Conservation (phyloP, 176 grass and related monocot genomes). For the Hyparrhenia diplandra region DNA sequence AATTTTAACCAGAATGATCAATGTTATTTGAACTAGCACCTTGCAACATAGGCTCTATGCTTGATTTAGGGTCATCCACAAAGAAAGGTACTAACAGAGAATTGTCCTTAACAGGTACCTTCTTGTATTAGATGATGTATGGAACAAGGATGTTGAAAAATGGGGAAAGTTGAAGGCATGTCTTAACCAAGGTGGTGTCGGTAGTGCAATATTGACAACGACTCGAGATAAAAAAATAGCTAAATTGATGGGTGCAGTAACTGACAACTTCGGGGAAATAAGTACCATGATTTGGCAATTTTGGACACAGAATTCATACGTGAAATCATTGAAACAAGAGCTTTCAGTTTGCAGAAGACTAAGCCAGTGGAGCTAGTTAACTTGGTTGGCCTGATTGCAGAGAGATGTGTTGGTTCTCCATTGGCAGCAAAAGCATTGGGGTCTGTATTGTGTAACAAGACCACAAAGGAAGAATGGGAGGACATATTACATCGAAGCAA, state of each 20-base stretch:
- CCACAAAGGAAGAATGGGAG: neutral
- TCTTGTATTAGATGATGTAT: slow-evolving; percentile 37
- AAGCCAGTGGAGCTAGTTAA: neutral
- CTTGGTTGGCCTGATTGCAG: neutral
- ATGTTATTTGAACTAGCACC: too few species aligned
- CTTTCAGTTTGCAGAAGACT: neutral
- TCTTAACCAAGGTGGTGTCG: neutral
- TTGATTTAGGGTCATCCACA: neutral
- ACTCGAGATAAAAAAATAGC: neutral
- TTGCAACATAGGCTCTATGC: too few species aligned
- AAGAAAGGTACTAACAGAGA: neutral
- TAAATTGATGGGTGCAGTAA: neutral
- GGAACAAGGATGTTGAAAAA: neutral
- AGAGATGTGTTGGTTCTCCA: neutral
- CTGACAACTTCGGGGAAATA: neutral
- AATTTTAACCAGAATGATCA: too few species aligned
- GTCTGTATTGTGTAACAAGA: neutral
- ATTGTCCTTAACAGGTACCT: neutral
- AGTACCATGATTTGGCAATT: neutral
- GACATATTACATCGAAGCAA: neutral
- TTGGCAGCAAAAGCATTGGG: neutral
- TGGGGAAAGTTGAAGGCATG: neutral
- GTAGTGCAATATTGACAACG: neutral
- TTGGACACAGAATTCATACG: neutral
- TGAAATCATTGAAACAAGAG: neutral